Evolutionary conservation across 2,329 filamentous ascomycete species (phyloP).

Genomic region (Tympanopsis confertula): DNA sequence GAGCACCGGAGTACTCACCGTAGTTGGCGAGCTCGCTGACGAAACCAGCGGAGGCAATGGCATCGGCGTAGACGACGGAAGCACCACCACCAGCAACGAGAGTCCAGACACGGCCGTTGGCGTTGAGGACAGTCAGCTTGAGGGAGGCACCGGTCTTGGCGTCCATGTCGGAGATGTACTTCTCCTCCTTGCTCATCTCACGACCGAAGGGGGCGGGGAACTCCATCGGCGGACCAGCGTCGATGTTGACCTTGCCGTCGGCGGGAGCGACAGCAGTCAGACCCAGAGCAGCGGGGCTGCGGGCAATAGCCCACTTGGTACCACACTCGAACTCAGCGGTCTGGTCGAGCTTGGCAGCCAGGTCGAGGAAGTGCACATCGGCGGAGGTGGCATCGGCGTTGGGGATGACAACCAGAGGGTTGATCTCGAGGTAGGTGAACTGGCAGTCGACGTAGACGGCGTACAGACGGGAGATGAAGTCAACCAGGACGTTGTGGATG

Average conservation of each 20-base stretch:
- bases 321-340: conserved; percentile 99
- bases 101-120: conserved; percentile 88
- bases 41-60: conserved; percentile 92
- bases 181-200: conserved; percentile 97
- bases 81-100: conserved; percentile 98
- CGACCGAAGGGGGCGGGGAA: conserved; percentile 98
- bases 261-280: conserved; percentile 55
- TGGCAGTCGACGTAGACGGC: conserved; percentile 99
- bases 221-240: conserved; percentile 94
- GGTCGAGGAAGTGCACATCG: conserved; percentile 92
- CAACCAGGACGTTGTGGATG: conserved; percentile 93
- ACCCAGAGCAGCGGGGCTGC: conserved; percentile 79
- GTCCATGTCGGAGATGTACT: conserved; percentile 96
- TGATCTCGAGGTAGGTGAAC: conserved; percentile 99
- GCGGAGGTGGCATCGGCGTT: conserved; percentile 86
- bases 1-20: conserved; percentile 97
- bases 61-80: conserved; percentile 96
- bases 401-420: conserved; percentile 94
- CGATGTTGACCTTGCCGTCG: conserved; percentile 74
- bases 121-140: conserved; percentile 93
- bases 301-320: conserved; percentile 96
- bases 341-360: conserved; percentile 97
- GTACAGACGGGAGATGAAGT: conserved; percentile 97
- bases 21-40: conserved; percentile 97
- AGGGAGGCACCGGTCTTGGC: conserved; percentile 98